Evolutionary conservation across 2,329 filamentous ascomycete species (phyloP).

Genomic region (Thelonectria olida): DNA sequence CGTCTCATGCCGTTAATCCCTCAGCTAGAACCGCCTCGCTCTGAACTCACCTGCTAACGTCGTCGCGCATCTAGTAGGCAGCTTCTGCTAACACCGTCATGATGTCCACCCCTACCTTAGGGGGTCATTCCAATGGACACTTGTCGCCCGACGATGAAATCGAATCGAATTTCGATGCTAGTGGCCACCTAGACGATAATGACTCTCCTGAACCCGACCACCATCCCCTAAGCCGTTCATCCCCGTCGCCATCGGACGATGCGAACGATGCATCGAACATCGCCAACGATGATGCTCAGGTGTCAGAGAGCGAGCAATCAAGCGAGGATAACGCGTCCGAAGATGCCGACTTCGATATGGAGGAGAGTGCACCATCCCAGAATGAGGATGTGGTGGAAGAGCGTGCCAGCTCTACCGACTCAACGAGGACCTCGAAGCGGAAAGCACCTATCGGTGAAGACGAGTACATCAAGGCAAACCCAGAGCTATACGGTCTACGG

Average conservation of each 20-base stretch:
- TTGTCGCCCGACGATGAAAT: constrained; percentile 62
- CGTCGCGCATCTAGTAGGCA: constrained; percentile 54
- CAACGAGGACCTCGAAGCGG: constrained; percentile 76
- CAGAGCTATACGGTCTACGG: constrained; percentile 92
- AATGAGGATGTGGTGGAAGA: constrained; percentile 60
- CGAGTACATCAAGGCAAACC: constrained; percentile 88
- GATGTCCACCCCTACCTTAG: constrained; percentile 71
- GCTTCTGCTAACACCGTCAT: constrained; percentile 69
- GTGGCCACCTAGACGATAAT: constrained; percentile 63
- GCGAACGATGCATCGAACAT: constrained; percentile 53
- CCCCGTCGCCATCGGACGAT: constrained; percentile 54
- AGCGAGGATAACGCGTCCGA: constrained; percentile 67
- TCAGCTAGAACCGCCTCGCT: constrained; percentile 25
- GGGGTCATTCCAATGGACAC: constrained; percentile 73
- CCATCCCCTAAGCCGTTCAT: constrained; percentile 58
- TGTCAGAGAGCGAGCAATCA: constrained; percentile 58
- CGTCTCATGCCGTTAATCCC: constrained; percentile 33
- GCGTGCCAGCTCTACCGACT: constrained; percentile 76
- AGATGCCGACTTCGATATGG: constrained; percentile 81
- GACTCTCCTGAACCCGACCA: constrained; percentile 79
- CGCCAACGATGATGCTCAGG: constrained; percentile 49
- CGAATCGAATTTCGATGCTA: constrained; percentile 49
- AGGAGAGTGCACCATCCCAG: constrained; percentile 61
- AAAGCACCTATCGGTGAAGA: constrained; percentile 76
- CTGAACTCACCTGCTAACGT: constrained; percentile 45